Conservation (phyloP, 2,329 filamentous ascomycete species). For the Chaetomiaceae sp. region DNA sequence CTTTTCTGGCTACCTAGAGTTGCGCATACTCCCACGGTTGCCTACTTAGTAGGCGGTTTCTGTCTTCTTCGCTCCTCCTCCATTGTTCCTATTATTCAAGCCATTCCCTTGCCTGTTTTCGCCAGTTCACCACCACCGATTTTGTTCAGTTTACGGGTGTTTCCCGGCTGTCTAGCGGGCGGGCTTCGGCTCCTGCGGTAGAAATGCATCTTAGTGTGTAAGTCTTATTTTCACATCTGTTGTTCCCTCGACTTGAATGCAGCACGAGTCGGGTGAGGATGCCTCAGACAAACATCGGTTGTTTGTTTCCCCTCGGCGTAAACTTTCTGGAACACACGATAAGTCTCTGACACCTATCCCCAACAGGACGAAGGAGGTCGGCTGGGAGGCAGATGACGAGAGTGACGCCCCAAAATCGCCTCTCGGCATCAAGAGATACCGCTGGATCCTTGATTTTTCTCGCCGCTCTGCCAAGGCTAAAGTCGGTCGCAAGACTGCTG, state of each 20-base stretch:
- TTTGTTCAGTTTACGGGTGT: neutral
- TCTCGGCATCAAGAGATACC: neutral
- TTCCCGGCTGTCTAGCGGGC: neutral
- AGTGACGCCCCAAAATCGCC: neutral
- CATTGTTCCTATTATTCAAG: too few species aligned
- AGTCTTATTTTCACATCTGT: constrained; percentile 1
- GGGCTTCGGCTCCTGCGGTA: neutral
- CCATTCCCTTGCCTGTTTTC: neutral
- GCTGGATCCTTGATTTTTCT: constrained; percentile 3
- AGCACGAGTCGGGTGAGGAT: too few species aligned
- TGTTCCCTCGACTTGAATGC: neutral
- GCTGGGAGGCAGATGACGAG: constrained; percentile 3
- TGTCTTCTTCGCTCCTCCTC: too few species aligned
- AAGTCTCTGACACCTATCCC: neutral
- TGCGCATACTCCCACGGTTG: too few species aligned
- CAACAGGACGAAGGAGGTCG: constrained; percentile 10
- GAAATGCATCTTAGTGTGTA: constrained; percentile 10
- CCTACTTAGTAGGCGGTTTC: too few species aligned
- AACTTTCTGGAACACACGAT: too few species aligned
- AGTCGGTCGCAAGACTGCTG: neutral
- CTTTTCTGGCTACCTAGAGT: neutral
- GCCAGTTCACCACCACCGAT: neutral
- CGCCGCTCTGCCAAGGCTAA: neutral
- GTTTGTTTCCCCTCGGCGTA: too few species aligned
- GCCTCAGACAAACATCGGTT: too few species aligned